Conservation (phyloP, 306 rosid genomes). For the Cicer arietinum region DNA sequence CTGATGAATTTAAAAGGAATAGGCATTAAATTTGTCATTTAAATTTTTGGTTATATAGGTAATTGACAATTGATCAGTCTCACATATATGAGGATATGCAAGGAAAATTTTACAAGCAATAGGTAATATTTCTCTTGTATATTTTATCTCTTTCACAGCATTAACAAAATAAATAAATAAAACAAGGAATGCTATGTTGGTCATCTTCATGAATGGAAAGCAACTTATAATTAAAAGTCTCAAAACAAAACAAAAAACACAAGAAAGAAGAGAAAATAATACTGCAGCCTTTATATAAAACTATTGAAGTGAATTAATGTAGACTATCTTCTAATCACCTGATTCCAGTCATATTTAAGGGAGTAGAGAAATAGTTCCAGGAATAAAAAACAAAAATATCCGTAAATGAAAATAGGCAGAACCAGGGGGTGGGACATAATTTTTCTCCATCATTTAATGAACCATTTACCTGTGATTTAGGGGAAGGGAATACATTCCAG, state of each 20-base stretch:
- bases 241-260: neutral
- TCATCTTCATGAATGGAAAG: slow-evolving; percentile 15
- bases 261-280: slow-evolving; percentile 8
- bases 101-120: slow-evolving; percentile 2
- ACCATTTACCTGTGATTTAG: slow-evolving; percentile 89
- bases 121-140: neutral
- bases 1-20: neutral
- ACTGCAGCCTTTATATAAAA: neutral
- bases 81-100: neutral
- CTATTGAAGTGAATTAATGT: slow-evolving; percentile 4
- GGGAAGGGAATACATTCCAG: slow-evolving; percentile 98
- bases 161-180: neutral
- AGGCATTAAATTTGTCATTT: too few species aligned
- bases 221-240: neutral
- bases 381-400: slow-evolving; percentile 18
- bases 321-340: neutral
- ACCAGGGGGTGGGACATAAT: neutral
- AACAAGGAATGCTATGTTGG: neutral
- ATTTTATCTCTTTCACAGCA: neutral
- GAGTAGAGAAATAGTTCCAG: neutral
- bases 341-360: neutral
- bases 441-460: slow-evolving; percentile 18
- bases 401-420: slow-evolving; percentile 22
- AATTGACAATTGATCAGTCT: slow-evolving; percentile 9
- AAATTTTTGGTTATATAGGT: neutral